Evolutionary conservation across 2,329 filamentous ascomycete species (phyloP).

Genomic region (Sporothrix euskadiensis): DNA sequence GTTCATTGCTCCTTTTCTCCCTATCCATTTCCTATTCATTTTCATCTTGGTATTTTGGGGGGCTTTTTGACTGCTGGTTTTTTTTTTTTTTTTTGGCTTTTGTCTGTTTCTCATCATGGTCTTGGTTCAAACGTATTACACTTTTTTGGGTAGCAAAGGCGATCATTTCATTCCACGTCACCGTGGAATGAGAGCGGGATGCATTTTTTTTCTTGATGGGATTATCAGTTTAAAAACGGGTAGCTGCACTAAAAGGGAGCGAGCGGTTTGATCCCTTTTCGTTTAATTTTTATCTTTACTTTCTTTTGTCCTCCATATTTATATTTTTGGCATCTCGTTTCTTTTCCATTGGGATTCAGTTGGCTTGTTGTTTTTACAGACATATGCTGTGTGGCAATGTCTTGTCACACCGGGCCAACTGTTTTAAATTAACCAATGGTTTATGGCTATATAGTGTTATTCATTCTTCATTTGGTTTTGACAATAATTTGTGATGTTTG

Average conservation of each 20-base stretch:
- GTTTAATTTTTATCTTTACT: not conserved
- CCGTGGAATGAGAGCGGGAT: constrained; percentile 16
- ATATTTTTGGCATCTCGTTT: not conserved
- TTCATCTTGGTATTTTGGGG: not conserved
- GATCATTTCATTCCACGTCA: not conserved
- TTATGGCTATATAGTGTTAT: not conserved
- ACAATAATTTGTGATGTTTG: not conserved
- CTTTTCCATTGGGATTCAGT: not conserved
- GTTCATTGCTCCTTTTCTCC: not conserved
- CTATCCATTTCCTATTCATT: not conserved
- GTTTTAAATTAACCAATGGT: not conserved
- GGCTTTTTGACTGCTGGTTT: not conserved
- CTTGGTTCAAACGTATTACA: not conserved
- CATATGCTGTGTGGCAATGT: not conserved
- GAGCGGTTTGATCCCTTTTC: not conserved
- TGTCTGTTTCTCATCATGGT: not conserved
- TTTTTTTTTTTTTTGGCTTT: not conserved
- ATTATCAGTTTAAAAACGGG: not conserved
- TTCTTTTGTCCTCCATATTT: not conserved
- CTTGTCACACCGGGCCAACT: too few relatives aligned
- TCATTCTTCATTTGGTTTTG: not conserved
- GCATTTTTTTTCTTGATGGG: not conserved
- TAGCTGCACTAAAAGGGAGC: not conserved
- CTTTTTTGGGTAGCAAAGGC: not conserved
- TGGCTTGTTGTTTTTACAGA: not conserved